A percentile compares a stretch with the other conserved stretches of the same genome.
These are phyloP conservation scores for Ascoidea asiatica DNA, from an alignment of 805 yeast genomes.

Conservation along the genomic window DNA sequence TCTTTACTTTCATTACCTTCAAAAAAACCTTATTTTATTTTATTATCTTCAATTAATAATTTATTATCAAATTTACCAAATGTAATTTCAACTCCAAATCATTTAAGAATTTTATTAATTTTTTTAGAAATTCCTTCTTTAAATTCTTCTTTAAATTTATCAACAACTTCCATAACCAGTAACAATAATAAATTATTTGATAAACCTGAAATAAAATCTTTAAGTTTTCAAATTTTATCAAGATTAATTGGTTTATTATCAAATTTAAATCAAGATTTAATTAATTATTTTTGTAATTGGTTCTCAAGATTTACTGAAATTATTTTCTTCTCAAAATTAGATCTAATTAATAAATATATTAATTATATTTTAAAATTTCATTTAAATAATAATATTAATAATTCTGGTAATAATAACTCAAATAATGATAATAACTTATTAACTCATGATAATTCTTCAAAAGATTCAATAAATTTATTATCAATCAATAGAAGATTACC, in stretches of 20 bases:
- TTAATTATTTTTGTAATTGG: conserved; percentile 41
- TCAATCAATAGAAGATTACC: not conserved
- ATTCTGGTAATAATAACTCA: not conserved
- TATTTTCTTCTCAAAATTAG: conserved; percentile 40
- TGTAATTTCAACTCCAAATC: conserved; percentile 23
- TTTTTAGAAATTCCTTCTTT: conserved; percentile 59
- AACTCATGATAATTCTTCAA: not conserved
- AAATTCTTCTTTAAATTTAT: conserved; percentile 27
- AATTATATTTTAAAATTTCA: conserved; percentile 50
- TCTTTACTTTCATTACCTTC: conserved; percentile 40
- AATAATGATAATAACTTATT: not conserved
- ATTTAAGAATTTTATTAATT: conserved; percentile 47
- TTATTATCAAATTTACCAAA: conserved; percentile 37
- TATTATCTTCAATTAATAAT: conserved; percentile 37
- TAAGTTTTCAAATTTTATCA: conserved; percentile 59
- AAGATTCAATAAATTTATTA: not conserved
- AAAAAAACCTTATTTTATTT: conserved; percentile 40
- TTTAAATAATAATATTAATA: not conserved
- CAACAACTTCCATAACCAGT: conserved; percentile 7
- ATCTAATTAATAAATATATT: conserved; percentile 60
- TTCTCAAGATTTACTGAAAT: conserved; percentile 29
- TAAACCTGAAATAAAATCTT: conserved; percentile 36
- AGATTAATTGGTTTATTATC: conserved; percentile 58
- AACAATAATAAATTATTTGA: conserved; percentile 14
- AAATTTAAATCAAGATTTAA: conserved; percentile 24